Base-by-base conservation (phyloP, 2,329 filamentous ascomycete genomes). In the Fusarium sp. region DNA sequence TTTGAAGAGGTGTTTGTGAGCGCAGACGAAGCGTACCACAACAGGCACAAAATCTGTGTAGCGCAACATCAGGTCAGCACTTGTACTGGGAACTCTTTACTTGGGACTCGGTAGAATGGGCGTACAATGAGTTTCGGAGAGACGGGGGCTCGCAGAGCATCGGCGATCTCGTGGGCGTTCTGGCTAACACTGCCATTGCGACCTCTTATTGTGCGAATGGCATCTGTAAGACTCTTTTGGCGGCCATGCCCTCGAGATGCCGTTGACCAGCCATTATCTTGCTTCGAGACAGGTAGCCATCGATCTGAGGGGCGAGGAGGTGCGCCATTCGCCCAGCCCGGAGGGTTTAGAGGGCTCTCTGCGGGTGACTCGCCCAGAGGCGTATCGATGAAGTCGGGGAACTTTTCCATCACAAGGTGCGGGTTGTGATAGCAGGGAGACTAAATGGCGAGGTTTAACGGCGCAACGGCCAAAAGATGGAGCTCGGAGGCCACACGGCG, bases 1-100 rank as follows among this genome's bases (percentile, higher is more conserved):
- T 99, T 99, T 51, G 96, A 97, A 23, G 96, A 98, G 3, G 96
- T 97, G 77, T 98, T 99, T 65, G 96, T 97, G 71, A 98, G 83
- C 65, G 96, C 96, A 42, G 95, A 98, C 23, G 94, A 97, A 77
- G 92, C 87, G 83, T 98, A 99, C 96, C 96, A 98, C 75, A 95
- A 81, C 58, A 94, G 82, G 80, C 95, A 98, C 47, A 97, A 89
- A 49, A 86, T 80, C 95, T 97, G 79, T 70, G 52, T 59, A 58
- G 72, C 78, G 74, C 71, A 73, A 61, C 56, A 66, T 68, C 59
- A 73, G 69, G 61, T 68, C 50, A 71, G 64, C 60, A 67, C 52
- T 65, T 54, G 45, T 32, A 59, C 46, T 59, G 26, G 45, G 34
- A 42, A 39, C 38, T 63, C 57, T 44, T 30, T 32, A 62, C 43